Evolutionary conservation across 1,284 basidiomycete species (phyloP).

Genomic region (Heterobasidion occidentale): DNA sequence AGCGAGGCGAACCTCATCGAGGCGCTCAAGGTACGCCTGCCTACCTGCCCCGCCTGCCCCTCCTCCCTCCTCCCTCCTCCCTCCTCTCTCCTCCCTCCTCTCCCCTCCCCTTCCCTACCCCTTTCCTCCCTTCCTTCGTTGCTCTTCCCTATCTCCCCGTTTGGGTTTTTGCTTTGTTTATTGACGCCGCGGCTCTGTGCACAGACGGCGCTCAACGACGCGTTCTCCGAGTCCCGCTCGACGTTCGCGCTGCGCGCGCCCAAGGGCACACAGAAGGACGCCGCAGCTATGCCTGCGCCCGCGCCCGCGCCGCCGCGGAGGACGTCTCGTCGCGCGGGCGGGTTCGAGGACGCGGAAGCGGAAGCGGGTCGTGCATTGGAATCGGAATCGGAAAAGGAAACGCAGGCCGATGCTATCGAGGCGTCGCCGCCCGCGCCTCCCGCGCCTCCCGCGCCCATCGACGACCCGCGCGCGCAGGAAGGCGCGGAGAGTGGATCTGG

Average conservation of each 20-base stretch:
- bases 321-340: background rate
- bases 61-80: too few relatives aligned
- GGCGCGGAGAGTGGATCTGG: too few relatives aligned
- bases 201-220: constrained; percentile 1
- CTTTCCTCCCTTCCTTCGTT: background rate
- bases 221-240: constrained; percentile 33
- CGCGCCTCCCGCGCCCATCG: too few relatives aligned
- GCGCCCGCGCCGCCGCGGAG: too few relatives aligned
- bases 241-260: constrained; percentile 49
- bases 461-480: too few relatives aligned
- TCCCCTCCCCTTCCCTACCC: background rate
- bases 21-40: constrained; percentile 59
- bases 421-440: background rate
- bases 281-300: background rate
- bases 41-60: too few relatives aligned
- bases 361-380: too few relatives aligned
- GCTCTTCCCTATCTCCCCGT: too few relatives aligned
- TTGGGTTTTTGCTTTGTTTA: too few relatives aligned
- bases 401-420: background rate
- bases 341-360: background rate
- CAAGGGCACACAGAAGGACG: constrained; percentile 4
- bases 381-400: background rate
- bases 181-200: too few relatives aligned
- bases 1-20: constrained; percentile 79
- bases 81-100: background rate